Conservation (phyloP, 169 alveolate species). For the Miamiensis avidus region DNA sequence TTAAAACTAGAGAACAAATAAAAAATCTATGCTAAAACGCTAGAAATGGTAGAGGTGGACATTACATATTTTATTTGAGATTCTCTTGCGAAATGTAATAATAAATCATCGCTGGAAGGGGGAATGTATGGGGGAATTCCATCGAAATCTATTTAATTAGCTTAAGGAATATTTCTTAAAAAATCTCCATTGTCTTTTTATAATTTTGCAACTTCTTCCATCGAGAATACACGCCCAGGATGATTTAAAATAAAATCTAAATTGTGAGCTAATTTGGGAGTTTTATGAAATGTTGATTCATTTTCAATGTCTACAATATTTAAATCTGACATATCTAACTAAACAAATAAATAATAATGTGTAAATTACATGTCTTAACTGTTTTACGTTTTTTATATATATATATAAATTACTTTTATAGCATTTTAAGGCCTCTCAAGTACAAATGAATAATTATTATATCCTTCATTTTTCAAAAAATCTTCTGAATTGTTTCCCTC, state of each 20-base stretch:
- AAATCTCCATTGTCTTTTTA: slow-evolving; percentile 25
- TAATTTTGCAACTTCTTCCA: slow-evolving; percentile 19
- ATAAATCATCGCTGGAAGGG: slow-evolving; percentile 65
- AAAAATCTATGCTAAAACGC: slow-evolving; percentile 55
- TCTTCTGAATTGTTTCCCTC: background rate
- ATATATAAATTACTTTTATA: background rate
- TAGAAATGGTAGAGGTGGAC: slow-evolving; percentile 68
- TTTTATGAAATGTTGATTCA: slow-evolving; percentile 17
- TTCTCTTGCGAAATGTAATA: slow-evolving; percentile 42
- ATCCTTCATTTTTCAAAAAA: background rate
- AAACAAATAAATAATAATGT: no score
- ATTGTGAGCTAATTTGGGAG: slow-evolving; percentile 18
- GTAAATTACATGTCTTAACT: background rate
- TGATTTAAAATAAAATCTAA: slow-evolving; percentile 8
- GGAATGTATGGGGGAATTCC: slow-evolving; percentile 60
- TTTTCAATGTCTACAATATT: slow-evolving; percentile 21
- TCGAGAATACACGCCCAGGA: slow-evolving; percentile 1
- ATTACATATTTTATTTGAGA: slow-evolving; percentile 48
- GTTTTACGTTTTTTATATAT: no score
- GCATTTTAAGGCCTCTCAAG: background rate
- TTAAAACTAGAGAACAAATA: slow-evolving; percentile 55
- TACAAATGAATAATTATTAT: no score
- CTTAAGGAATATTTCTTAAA: slow-evolving; percentile 10
- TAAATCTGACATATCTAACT: background rate
- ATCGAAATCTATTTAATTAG: slow-evolving; percentile 10